These are phyloP conservation scores for Clarireedia sp. DNA, from an alignment of 2,329 filamentous ascomycete species.

Conservation along the genomic window DNA sequence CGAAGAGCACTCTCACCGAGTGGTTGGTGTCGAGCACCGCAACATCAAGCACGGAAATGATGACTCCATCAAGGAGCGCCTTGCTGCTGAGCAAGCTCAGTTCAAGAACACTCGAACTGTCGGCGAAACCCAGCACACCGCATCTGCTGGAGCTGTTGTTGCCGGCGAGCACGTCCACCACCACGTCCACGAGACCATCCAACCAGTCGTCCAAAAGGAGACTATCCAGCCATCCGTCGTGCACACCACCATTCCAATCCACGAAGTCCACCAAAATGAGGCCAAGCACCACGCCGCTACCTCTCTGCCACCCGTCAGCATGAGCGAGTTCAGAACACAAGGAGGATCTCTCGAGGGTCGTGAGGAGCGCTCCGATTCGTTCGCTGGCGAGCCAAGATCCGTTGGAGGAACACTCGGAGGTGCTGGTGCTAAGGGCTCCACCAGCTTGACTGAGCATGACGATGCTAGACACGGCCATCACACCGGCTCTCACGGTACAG, in stretches of 20 bases:
- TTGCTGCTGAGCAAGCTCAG: conserved; percentile 45
- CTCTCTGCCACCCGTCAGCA: conserved; percentile 53
- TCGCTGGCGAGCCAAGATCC: conserved; percentile 52
- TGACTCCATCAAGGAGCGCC: conserved; percentile 36
- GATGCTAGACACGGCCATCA: conserved; percentile 6
- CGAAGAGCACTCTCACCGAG: conserved; percentile 55
- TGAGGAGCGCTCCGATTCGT: conserved; percentile 49
- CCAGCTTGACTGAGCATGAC: conserved; percentile 24
- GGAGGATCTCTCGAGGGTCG: conserved; percentile 47
- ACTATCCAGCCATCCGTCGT: conserved; percentile 58
- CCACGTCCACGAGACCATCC: conserved; percentile 42
- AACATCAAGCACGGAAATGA: conserved; percentile 53
- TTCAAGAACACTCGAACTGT: conserved; percentile 44
- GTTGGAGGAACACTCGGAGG: conserved; percentile 30
- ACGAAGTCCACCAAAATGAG: conserved; percentile 62
- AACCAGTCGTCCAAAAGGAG: conserved; percentile 65
- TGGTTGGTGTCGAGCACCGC: conserved; percentile 51
- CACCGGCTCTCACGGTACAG: conserved; percentile 3
- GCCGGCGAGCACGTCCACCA: conserved; percentile 58
- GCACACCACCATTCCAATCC: conserved; percentile 64
- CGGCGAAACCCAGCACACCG: conserved; percentile 41
- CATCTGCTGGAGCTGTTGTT: conserved; percentile 40
- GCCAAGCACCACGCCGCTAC: conserved; percentile 59
- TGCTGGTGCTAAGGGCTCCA: conserved; percentile 21
- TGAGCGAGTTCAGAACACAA: conserved; percentile 52